These are phyloP conservation scores for Glomus cerebriforme DNA, from an alignment of 192 early-diverging fungal species.

Conservation along the genomic window DNA sequence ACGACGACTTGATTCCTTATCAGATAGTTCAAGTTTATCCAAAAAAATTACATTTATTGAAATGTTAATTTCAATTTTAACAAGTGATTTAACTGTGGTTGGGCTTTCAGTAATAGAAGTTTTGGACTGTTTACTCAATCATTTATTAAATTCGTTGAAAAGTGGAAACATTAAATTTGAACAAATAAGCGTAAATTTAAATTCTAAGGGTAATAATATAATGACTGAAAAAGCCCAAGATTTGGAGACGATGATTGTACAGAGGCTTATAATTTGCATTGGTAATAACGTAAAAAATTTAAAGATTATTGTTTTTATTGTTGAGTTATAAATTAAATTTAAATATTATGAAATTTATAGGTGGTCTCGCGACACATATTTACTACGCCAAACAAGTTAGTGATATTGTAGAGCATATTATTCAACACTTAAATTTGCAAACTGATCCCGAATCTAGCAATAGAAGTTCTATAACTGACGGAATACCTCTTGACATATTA, in stretches of 20 bases:
- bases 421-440: slow-evolving; percentile 43
- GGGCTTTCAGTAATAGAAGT: slow-evolving; percentile 58
- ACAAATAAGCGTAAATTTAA: slow-evolving; percentile 12
- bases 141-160: slow-evolving; percentile 41
- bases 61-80: slow-evolving; percentile 47
- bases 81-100: slow-evolving; percentile 44
- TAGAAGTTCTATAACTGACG: slow-evolving; percentile 38
- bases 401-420: slow-evolving; percentile 56
- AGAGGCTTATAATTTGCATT: slow-evolving; percentile 37
- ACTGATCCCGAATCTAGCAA: slow-evolving; percentile 2
- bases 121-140: slow-evolving; percentile 46
- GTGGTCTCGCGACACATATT: slow-evolving; percentile 55
- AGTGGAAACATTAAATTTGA: slow-evolving; percentile 16
- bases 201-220: slow-evolving; percentile 1
- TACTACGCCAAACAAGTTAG: slow-evolving; percentile 60
- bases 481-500: slow-evolving; percentile 42
- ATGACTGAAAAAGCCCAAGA: slow-evolving; percentile 24
- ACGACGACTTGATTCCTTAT: slow-evolving; percentile 41
- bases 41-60: slow-evolving; percentile 51
- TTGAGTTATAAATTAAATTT: not conserved
- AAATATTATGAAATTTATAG: slow-evolving; percentile 18
- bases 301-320: not conserved
- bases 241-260: slow-evolving; percentile 33
- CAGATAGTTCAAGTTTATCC: slow-evolving; percentile 31
- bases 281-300: slow-evolving; percentile 30